Base-by-base conservation (phyloP, 768 basidiomycete species). In the Solioccasus polychromus region DNA sequence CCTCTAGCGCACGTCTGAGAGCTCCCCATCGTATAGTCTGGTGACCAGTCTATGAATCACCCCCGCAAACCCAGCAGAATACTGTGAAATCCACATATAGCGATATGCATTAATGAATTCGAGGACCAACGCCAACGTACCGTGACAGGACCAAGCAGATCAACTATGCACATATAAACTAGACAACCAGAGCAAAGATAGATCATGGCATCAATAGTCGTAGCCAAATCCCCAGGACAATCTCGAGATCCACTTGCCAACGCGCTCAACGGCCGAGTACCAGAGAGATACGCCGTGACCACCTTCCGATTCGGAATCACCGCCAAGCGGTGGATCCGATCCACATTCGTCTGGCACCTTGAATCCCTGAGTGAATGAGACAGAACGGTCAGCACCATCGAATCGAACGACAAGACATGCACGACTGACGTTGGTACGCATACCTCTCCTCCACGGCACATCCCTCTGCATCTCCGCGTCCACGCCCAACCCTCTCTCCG, bases 371-470 rank as follows among this genome's bases (percentile, higher is more conserved):
- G n/a, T n/a, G n/a, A n/a, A 38, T 36, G 7, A 2, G 4, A 9
- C 20, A 6, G 3, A 24, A 57, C 10, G 58, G 22, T n/a, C 12
- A 19, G 19, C 2, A 29, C 8, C 8, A 3, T 1, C 26, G 35
- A 44, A 30, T n/a, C n/a, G 22, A n/a, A 14, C 3, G 23, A 24
- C 3, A 10, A 3, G 10, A n/a, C n/a, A n/a, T n/a, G 1, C 11
- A 1, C 2, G 56, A n/a, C 69, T 51, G 58, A 76, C 88, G 55
- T 92, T 79, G 15, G 74, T 75, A 50, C 93, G 77, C 42, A 90
- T 69, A 47, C 92, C 93, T 77, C 92, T 90, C 58, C 93, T 93
- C 93, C 93, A 96, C 14, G 92, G 92, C 8, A 88, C 89, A 48
- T 77, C 71, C 40, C 89, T 86, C 23, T 78, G 70, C 31, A 97